These are phyloP conservation scores for Ligustrum vulgare DNA, from an alignment of 257 asterid genomes.

Conservation along the genomic window DNA sequence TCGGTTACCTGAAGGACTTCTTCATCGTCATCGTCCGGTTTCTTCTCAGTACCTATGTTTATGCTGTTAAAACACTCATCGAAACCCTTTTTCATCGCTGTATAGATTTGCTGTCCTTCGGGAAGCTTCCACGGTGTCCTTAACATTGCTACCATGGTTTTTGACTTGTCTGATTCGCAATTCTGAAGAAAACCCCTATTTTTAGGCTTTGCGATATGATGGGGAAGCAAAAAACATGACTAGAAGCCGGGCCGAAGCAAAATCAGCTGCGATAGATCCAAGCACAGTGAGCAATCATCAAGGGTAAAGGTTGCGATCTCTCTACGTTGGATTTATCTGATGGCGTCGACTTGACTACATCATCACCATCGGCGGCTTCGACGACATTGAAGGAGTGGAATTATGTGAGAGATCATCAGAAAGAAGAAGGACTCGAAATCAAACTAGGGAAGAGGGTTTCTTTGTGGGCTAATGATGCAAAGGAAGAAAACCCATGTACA, in stretches of 20 bases:
- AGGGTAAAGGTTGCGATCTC: slow-evolving; percentile 57
- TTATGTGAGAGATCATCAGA: slow-evolving; percentile 53
- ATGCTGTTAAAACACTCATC: slow-evolving; percentile 3
- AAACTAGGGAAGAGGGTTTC: too few species aligned
- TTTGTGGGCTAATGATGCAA: too few species aligned
- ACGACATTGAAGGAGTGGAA: slow-evolving; percentile 74
- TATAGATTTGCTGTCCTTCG: slow-evolving; percentile 83
- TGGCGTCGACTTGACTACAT: slow-evolving; percentile 61
- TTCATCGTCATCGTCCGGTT: too few species aligned
- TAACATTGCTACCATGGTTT: too few species aligned
- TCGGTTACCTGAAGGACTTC: too few species aligned
- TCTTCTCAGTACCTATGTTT: too few species aligned
- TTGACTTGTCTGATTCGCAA: too few species aligned
- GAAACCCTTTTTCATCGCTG: slow-evolving; percentile 69
- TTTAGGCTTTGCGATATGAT: too few species aligned
- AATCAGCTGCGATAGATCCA: slow-evolving; percentile 66
- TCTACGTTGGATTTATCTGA: slow-evolving; percentile 47
- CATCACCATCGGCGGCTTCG: slow-evolving; percentile 60
- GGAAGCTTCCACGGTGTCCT: too few species aligned
- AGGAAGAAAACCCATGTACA: too few species aligned
- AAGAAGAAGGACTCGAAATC: too few species aligned
- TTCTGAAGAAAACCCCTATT: too few species aligned
- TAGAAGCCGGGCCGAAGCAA: slow-evolving; percentile 38
- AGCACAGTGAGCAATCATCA: slow-evolving; percentile 59
- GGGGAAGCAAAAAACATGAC: slow-evolving; percentile 47